Percentiles rank a stretch among this genome's conserved stretches.
phyloP scores from a whole-genome alignment of 345 rosid species.

The thale cress (Arabidopsis thaliana) region TAIR10.1 NC_003076.8:23648501-23649000 shows the following conservation, averaged over 20 bases:
- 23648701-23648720: conserved; percentile 49
- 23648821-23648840: conserved; percentile 75
- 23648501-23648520: conserved; percentile 97
- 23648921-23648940: conserved; percentile 23
- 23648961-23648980: not conserved
- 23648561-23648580: conserved; percentile 63
- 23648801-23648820: conserved; percentile 88
- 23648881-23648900: conserved; percentile 54
- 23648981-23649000: conserved; percentile 48
- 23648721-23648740: conserved; percentile 67
- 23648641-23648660: not conserved
- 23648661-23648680: not conserved
- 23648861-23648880: conserved; percentile 67
- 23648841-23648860: conserved; percentile 68
- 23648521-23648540: conserved; percentile 79
- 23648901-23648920: conserved; percentile 58
- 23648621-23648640: conserved; percentile 3
- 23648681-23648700: conserved; percentile 40
- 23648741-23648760: conserved; percentile 62
- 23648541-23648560: conserved; percentile 68
- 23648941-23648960: not conserved
- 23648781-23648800: conserved; percentile 73
- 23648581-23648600: conserved; percentile 57
- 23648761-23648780: conserved; percentile 79
- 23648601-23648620: conserved; percentile 56